Percentiles rank a stretch among this genome's conserved stretches.
Conservation (phyloP, 2,329 filamentous ascomycete genomes). For the Fusarium graminum region DNA sequence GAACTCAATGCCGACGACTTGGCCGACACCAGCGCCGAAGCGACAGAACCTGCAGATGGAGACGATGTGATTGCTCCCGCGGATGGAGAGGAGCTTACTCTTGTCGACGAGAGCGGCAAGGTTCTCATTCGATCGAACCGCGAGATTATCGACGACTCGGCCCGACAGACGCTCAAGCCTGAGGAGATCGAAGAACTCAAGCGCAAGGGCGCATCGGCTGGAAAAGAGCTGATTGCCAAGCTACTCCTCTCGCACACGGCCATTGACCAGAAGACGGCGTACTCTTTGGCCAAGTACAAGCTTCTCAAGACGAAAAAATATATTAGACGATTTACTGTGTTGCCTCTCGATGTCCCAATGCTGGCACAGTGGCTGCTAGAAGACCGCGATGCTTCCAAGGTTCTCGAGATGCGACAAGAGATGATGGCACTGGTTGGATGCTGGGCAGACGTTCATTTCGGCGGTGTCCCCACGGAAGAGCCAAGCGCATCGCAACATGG, state of each 20-base stretch:
- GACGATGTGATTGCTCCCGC: constrained; percentile 55
- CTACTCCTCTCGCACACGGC: constrained; percentile 90
- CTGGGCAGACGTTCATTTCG: constrained; percentile 89
- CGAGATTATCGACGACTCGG: constrained; percentile 71
- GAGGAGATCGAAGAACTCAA: constrained; percentile 82
- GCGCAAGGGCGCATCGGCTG: constrained; percentile 79
- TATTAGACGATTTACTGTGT: constrained; percentile 84
- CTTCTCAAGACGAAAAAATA: constrained; percentile 95
- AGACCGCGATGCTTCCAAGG: constrained; percentile 83
- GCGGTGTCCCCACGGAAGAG: constrained; percentile 49
- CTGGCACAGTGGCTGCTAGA: constrained; percentile 82
- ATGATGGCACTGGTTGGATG: constrained; percentile 83
- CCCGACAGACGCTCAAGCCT: constrained; percentile 81
- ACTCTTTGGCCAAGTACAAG: constrained; percentile 95
- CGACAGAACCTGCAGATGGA: constrained; percentile 59
- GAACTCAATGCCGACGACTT: constrained; percentile 89
- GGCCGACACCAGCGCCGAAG: constrained; percentile 57
- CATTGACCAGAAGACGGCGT: constrained; percentile 93
- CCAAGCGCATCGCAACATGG: constrained; percentile 52
- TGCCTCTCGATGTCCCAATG: constrained; percentile 84
- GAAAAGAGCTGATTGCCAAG: constrained; percentile 92
- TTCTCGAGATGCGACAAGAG: constrained; percentile 90
- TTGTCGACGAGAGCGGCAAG: constrained; percentile 59
- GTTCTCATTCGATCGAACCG: constrained; percentile 68
- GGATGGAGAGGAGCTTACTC: constrained; percentile 59